phyloP scores from a whole-genome alignment of 73 alveolate genomes.

The Paraurostyla sp. region DNA sequence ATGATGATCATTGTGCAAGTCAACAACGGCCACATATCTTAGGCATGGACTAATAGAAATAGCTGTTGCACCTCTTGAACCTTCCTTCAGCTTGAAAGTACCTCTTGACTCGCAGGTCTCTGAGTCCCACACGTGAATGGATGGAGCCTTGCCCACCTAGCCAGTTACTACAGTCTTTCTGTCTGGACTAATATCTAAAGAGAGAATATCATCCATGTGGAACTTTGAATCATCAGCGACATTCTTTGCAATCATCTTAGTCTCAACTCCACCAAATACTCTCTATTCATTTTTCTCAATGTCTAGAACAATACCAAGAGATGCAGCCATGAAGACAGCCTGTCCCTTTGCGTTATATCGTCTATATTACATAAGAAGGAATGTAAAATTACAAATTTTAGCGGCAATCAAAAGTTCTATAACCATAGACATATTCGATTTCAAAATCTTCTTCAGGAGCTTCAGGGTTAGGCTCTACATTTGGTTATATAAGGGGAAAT shows the following conservation, averaged over 20 bases:
- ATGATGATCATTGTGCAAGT: slow-evolving; percentile 93
- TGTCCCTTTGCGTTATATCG: slow-evolving; percentile 85
- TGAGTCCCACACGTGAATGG: slow-evolving; percentile 93
- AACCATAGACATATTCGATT: slow-evolving; percentile 95
- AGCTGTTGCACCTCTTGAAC: slow-evolving; percentile 92
- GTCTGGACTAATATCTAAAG: slow-evolving; percentile 89
- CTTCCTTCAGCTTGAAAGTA: slow-evolving; percentile 79
- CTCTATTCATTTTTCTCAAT: slow-evolving; percentile 76
- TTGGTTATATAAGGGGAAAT: not conserved
- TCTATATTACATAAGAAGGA: slow-evolving; percentile 81
- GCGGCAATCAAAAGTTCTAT: slow-evolving; percentile 91
- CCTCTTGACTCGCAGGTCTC: slow-evolving; percentile 81
- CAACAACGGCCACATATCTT: slow-evolving; percentile 87
- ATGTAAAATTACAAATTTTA: slow-evolving; percentile 12
- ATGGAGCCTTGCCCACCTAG: slow-evolving; percentile 94
- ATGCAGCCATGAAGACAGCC: slow-evolving; percentile 95
- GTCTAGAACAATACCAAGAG: slow-evolving; percentile 94
- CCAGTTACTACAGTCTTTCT: slow-evolving; percentile 94
- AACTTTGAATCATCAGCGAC: slow-evolving; percentile 72
- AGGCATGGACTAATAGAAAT: slow-evolving; percentile 82
- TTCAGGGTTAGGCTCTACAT: slow-evolving; percentile 60
- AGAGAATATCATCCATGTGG: slow-evolving; percentile 95
- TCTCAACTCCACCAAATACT: slow-evolving; percentile 88
- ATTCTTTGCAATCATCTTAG: slow-evolving; percentile 56
- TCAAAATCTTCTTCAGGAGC: slow-evolving; percentile 88